Base-by-base conservation (phyloP, 768 basidiomycete genomes). In the Lactarius sanguifluus region DNA sequence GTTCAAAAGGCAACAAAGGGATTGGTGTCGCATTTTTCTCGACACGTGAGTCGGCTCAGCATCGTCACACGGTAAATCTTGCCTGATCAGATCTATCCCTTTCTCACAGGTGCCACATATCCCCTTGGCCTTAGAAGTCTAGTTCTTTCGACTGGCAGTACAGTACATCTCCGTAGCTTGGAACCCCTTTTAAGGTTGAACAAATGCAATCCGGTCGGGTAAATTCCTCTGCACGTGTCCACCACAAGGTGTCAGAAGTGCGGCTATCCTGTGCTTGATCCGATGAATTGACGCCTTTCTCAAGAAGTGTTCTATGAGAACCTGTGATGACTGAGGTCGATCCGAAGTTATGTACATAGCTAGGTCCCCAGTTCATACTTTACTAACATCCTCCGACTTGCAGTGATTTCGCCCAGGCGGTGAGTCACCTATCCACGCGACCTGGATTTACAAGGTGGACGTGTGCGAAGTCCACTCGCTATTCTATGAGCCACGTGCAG, bases 1-100 rank as follows among this genome's bases (percentile, higher is more conserved):
- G 75, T 72, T 28, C 80, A 78, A 72, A 77, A 32, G 70, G 75
- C 85, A n/a, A 45, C 36, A 78, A 76, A 10, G 71, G 85, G 38
- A 83, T 83, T 74, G 81, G 79, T 79, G 78, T 68, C 25, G 25
- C 23, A 18, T 15, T 28, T 8, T 47, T 13, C 32, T 20, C 52
- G 3, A 18, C 30, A 5, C 18, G 28, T 41, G n/a, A 23, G 20
- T 12, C 55, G 25, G 18, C 7, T 38, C 38, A 75, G 73, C 1
- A 83, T 77, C 57, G 73, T 76, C 64, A 28, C 73, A 57, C 74
- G 72, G 61, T 60, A 62, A 56, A 45, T 62, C n/a, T 66, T 66
- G 43, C 65, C 59, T 5, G 65, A 61, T 20, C 61, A 54, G 64
- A 65, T 61, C 23, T 61, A 57, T 41, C 65, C 59, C 3, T 38